These are phyloP conservation scores for Dactylellina leptospora DNA, from an alignment of 2,329 filamentous ascomycete species.

Conservation along the genomic window DNA sequence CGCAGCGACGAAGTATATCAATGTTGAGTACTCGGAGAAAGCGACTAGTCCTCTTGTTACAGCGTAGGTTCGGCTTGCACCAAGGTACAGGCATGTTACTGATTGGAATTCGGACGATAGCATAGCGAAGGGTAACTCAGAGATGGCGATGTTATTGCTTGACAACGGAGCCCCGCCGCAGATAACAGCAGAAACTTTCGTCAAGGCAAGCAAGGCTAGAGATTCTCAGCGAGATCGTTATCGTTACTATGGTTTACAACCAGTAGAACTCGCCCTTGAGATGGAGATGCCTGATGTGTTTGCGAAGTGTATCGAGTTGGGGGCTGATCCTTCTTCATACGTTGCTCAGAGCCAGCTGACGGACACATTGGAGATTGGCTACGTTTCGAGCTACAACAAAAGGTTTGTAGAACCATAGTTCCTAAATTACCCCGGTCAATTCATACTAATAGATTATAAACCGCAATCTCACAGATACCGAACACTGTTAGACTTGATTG, in stretches of 20 bases:
- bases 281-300: conserved; percentile 65
- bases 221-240: not conserved
- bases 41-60: conserved; percentile 4
- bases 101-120: conserved; percentile 66
- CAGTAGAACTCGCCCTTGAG: conserved; percentile 70
- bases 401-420: not conserved
- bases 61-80: conserved; percentile 23
- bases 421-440: not conserved
- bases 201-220: conserved; percentile 62
- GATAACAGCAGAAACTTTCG: conserved; percentile 71
- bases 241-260: conserved; percentile 67
- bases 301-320: conserved; percentile 69
- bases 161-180: conserved; percentile 69
- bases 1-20: conserved; percentile 1
- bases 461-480: not conserved
- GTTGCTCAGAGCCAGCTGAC: conserved; percentile 54
- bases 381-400: conserved; percentile 58
- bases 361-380: not conserved
- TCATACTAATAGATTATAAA: too few relatives aligned
- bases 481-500: not conserved
- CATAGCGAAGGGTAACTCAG: conserved; percentile 60
- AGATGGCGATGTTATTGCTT: conserved; percentile 70
- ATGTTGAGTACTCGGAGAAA: not conserved
- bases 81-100: conserved; percentile 59
- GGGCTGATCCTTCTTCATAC: conserved; percentile 72